Evolutionary conservation across 1,284 basidiomycete species (phyloP), one percentile per base, ranked within the genome.

Genomic region (Puccinia coronata): DNA sequence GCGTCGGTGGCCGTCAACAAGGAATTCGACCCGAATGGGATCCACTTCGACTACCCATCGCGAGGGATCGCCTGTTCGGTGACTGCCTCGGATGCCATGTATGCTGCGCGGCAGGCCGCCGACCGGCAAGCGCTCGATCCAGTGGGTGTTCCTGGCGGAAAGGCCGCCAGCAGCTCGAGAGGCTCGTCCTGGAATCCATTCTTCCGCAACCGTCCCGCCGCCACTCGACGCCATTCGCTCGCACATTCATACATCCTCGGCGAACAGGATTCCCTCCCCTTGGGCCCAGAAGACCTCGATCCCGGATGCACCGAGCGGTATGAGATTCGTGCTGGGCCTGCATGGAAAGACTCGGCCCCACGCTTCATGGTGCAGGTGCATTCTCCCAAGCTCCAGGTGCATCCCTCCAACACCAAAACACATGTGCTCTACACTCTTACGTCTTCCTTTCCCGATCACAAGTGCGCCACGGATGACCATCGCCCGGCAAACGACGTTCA

Each of bases 1-100:
- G 61, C 76, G 1, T 69, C 76, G 20, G 53, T 78, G 51, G 47
- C 76, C 25, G 18, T 78, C 18, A 78, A 63, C 36, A 78, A 78
- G 31, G 49, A 78, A 28, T 55, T 78, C 49, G 51, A 65, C 25
- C 12, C 76, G 23, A 67, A 55, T 31, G 69, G 49, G 28, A 23
- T 71, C 36, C 20, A 34, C 31, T 49, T 71, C 31, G 49, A 71
- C 23, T 53, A 71, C 31, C 41, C 3, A 49, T 34, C 51, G 11
- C 43, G 76, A 49, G 63, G 61, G 28, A 53, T 65, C 53, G 63
- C 76, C 31, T 65, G 31, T 25, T 69, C 76, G 28, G 76, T 78
- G 51, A 69, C 76, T 53, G 76, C 76, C n/a, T 67, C 76, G n/a
- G 49, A 78, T 55, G 76, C 76, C 8, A 78, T 78, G n/a, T 53